Evolutionary conservation across 2,329 filamentous ascomycete genomes (phyloP).

Genomic region (Aspergillus sp.): DNA sequence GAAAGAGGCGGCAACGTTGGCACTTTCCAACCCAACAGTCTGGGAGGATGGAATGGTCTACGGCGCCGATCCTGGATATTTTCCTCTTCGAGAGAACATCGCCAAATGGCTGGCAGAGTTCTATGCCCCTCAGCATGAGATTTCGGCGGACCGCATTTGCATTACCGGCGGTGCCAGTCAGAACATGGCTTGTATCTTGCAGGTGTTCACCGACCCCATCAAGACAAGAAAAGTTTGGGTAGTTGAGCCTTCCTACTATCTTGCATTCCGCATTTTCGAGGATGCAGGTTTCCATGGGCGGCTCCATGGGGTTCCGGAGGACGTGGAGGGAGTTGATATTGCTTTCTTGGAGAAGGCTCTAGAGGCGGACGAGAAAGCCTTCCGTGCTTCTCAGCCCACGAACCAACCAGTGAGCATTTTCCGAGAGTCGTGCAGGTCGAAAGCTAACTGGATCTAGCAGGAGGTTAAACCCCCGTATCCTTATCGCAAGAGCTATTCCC

Average conservation of each 20-base stretch:
- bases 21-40: conserved; percentile 59
- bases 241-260: conserved; percentile 76
- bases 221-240: conserved; percentile 76
- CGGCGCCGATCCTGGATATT: conserved; percentile 71
- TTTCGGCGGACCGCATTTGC: conserved; percentile 63
- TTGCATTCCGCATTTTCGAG: conserved; percentile 78
- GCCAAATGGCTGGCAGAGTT: conserved; percentile 66
- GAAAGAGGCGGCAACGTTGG: conserved; percentile 56
- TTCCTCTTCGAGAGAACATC: conserved; percentile 63
- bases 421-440: background rate
- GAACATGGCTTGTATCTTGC: conserved; percentile 71
- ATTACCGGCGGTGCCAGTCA: conserved; percentile 83
- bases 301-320: conserved; percentile 70
- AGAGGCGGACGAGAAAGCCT: conserved; percentile 44
- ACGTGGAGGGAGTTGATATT: conserved; percentile 71
- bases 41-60: conserved; percentile 68
- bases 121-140: conserved; percentile 49
- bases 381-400: background rate
- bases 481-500: conserved; percentile 74
- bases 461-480: conserved; percentile 43
- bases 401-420: background rate
- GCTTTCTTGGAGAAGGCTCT: conserved; percentile 52
- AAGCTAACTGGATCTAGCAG: conserved; percentile 35
- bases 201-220: conserved; percentile 74
- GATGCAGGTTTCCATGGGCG: conserved; percentile 70